Conservation (phyloP, 306 rosid species). For the Medicago ruthenica region DNA sequence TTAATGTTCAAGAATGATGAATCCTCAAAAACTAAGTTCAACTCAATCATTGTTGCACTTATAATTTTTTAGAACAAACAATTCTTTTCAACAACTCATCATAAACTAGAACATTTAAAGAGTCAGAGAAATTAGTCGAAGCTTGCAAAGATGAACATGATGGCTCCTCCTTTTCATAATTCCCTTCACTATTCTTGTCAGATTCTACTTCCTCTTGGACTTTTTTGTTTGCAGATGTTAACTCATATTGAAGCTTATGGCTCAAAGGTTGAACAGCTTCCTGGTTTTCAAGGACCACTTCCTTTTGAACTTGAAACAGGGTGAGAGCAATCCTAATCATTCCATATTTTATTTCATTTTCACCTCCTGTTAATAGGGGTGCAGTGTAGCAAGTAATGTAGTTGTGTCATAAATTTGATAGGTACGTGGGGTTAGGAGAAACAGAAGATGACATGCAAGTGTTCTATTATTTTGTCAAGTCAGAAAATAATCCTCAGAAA, state of each 20-base stretch:
- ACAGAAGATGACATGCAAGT: constrained; percentile 33
- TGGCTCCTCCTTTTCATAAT: not conserved
- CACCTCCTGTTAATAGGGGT: too few species aligned
- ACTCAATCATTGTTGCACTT: not conserved
- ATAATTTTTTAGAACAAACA: too few species aligned
- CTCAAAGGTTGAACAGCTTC: constrained; percentile 16
- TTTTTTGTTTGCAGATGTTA: not conserved
- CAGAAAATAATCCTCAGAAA: constrained; percentile 55
- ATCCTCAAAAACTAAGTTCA: too few species aligned
- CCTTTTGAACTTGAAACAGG: constrained; percentile 31
- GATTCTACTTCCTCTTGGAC: not conserved
- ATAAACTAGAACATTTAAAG: not conserved
- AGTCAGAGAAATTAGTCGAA: not conserved
- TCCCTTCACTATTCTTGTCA: not conserved
- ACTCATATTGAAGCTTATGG: constrained; percentile 1
- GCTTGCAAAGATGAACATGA: not conserved
- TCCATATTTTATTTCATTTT: not conserved
- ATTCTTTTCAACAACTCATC: not conserved
- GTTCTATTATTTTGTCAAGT: constrained; percentile 36
- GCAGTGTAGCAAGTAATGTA: not conserved
- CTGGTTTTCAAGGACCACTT: constrained; percentile 30
- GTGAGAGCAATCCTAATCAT: not conserved
- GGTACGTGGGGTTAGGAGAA: constrained; percentile 19
- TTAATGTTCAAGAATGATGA: too few species aligned
- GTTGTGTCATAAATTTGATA: not conserved